These are phyloP conservation scores for Bipolaris zeicola DNA, from an alignment of 2,329 filamentous ascomycete genomes.

Conservation along the genomic window DNA sequence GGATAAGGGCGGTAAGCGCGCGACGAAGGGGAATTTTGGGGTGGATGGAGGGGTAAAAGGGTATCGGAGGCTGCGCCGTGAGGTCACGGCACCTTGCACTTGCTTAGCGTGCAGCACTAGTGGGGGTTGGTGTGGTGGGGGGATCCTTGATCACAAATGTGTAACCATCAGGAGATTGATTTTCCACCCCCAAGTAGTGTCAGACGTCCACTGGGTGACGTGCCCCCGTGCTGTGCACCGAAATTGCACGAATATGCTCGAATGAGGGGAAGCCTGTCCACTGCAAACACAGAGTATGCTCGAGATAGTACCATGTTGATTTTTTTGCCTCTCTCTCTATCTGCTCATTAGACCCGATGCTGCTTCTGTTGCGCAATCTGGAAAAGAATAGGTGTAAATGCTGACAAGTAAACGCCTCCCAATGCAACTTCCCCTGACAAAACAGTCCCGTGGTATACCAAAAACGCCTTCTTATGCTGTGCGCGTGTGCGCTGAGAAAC, in stretches of 20 bases:
- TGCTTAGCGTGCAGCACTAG: constrained; percentile 16
- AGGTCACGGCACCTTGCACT: constrained; percentile 15
- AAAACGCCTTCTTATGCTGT: constrained; percentile 29
- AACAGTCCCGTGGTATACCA: constrained; percentile 17
- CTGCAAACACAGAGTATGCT: background rate
- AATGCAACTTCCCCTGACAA: constrained; percentile 27
- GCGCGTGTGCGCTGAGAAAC: constrained; percentile 7
- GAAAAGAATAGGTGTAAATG: constrained; percentile 31
- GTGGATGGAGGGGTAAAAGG: constrained; percentile 10
- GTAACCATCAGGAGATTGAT: background rate
- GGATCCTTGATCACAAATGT: constrained; percentile 6
- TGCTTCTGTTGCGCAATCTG: constrained; percentile 6
- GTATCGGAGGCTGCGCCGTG: constrained; percentile 13
- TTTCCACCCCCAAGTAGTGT: background rate
- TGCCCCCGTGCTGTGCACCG: constrained; percentile 2
- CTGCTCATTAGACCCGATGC: constrained; percentile 13
- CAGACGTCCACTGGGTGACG: background rate
- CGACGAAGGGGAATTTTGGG: constrained; percentile 6
- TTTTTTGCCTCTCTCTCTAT: constrained; percentile 8
- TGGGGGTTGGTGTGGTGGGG: constrained; percentile 11
- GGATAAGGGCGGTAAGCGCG: constrained; percentile 16
- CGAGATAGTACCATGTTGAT: constrained; percentile 7
- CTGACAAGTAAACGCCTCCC: constrained; percentile 34
- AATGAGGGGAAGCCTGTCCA: background rate
- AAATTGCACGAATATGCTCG: background rate